Conservation (phyloP, 1,284 basidiomycete genomes). For the Sanghuangporus sanghuang region DNA sequence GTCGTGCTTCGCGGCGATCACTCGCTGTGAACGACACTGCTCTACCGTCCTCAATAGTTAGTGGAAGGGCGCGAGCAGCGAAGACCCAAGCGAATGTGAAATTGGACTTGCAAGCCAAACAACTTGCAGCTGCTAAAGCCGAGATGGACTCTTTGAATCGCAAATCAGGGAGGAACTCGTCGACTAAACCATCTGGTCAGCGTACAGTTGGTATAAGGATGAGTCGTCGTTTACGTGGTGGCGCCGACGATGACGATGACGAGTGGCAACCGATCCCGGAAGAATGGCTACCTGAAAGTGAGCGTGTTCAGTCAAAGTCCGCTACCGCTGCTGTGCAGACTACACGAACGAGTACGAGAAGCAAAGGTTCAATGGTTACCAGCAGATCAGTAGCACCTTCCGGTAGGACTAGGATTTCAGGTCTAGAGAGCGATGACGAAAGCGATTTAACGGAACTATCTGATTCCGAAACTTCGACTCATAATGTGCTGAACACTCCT, state of each 20-base stretch:
- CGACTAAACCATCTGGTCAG: conserved; percentile 21
- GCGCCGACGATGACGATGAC: conserved; percentile 37
- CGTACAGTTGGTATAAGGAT: conserved; percentile 51
- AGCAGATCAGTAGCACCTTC: conserved; percentile 9
- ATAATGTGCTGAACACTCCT: not conserved
- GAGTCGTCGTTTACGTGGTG: conserved; percentile 61
- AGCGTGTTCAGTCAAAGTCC: conserved; percentile 12
- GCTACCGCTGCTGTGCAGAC: conserved; percentile 2
- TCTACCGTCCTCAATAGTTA: conserved; percentile 22
- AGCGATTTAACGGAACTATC: conserved; percentile 72
- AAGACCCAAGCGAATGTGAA: conserved; percentile 67
- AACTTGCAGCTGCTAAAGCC: conserved; percentile 39
- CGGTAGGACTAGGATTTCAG: conserved; percentile 35
- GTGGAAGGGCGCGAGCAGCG: conserved; percentile 50
- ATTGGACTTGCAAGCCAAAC: conserved; percentile 62
- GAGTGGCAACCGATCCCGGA: conserved; percentile 77
- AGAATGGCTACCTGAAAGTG: conserved; percentile 54
- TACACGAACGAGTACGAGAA: conserved; percentile 22
- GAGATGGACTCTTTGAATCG: conserved; percentile 7
- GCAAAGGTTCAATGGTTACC: conserved; percentile 4
- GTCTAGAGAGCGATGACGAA: conserved; percentile 50
- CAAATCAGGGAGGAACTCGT: conserved; percentile 1
- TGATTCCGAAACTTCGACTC: conserved; percentile 27
- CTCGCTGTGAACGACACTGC: not conserved
- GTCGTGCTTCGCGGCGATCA: not conserved